Evolutionary conservation across 495 filamentous ascomycete species (phyloP), one percentile per base, ranked within the genome.

Genomic region (Aspergillus mulundensis): DNA sequence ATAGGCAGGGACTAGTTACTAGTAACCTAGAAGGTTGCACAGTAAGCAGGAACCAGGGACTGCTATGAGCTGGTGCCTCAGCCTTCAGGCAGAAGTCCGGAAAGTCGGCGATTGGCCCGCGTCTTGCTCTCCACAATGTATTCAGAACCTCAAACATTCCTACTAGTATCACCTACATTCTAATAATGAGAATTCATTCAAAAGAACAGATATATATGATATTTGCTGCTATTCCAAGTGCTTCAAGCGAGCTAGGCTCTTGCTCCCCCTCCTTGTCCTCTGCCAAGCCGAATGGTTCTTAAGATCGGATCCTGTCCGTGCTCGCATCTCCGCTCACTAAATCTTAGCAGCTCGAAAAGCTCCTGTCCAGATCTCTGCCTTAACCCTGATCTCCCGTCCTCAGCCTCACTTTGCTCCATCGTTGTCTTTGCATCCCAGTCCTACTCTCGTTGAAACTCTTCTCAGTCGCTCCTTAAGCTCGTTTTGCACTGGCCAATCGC

Each of bases 391-490:
- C 46, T 30, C 46, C 34, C 46, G 46, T 50, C 25, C 28, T 50
- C 46, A 32, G 7, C 30, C n/a, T 16, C n/a, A 40, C 16, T 18
- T 21, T 11, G 21, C 18, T 14, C n/a, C 24, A 36, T 30, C 16
- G 32, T 24, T 16, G 14, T 12, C 3, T 40, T 40, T 40, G n/a
- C 38, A 2, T 18, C 38, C n/a, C n/a, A 18, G 14, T 57, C 47
- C 20, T 49, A 20, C 28, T 54, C 52, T 57, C 50, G 14, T 42
- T 49, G 16, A 8, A 28, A 25, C 25, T 44, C 54, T 38, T 41
- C 48, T 36, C 40, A 51, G 24, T 59, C 54, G 20, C 49, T 59
- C 61, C 36, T 56, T 64, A 42, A 46, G 24, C 56, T 50, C 21
- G 10, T 43, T 34, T 50, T 49, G 7, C 10, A 30, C 49, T 50